Evolutionary conservation across 192 early-diverging fungal species (phyloP), one percentile per base, ranked within the genome.

Genomic region (Helicostylum pulchrum): DNA sequence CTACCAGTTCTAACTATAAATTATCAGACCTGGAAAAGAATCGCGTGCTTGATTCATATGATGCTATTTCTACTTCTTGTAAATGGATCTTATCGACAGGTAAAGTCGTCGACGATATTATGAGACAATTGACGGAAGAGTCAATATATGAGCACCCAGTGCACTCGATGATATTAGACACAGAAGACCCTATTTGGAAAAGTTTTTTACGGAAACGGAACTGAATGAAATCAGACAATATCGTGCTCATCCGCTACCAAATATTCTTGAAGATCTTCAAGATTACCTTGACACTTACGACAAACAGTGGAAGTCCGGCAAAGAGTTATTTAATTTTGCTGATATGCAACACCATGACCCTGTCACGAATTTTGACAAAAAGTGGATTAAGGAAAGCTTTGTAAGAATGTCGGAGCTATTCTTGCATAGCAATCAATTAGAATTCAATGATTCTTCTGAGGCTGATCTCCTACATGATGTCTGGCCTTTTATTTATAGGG

Each of bases 121-220:
- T 60, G 58, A 60, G 47, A n/a, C 5, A 23, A 31, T 60, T 60
- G 20, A 45, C 26, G 2, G 58, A 60, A 26, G 5, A 44, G 8
- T 60, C 58, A 19, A 23, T n/a, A 3, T 60, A 47, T 46, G 58
- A 60, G 21, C 58, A 60, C 58, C 58, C 58, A 23, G 45, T 60
- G 0, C 58, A 60, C 26, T 60, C 45, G 0, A 46, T 48, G 58
- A 48, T 60, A 15, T 26, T 60, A 8, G 58, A 60, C 4, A 17
- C 23, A 47, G 44, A 60, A 15, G 58, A 60, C 31, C 23, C 3
- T 31, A 47, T 60, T 15, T 60, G 44, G 58, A 60, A 60, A 31
- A 9, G n/a, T 3, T 47, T 14, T 60, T 60, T 26, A 47, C 58
- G 8, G 23, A 15, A 2, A 23, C 5, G 2, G 58, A 60, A 11